Percentiles rank a stretch among this genome's conserved stretches.
Evolutionary conservation across 306 rosid genomes (phyloP).

Genomic region (Fagus sylvatica): DNA sequence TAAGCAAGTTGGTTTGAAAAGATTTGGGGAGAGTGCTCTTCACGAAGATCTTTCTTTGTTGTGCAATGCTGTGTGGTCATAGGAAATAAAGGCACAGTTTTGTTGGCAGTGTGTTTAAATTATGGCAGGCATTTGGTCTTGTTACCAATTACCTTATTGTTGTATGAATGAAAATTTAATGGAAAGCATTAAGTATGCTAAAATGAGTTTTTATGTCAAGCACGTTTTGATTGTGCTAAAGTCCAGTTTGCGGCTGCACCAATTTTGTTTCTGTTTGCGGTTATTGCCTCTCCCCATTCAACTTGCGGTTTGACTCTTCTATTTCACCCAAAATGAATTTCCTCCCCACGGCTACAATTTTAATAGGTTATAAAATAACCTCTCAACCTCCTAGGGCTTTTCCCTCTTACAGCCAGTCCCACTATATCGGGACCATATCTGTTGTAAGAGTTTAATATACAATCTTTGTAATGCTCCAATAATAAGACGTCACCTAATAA

Average conservation of each 20-base stretch:
- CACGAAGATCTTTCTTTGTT: constrained; percentile 3
- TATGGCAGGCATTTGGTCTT: constrained; percentile 14
- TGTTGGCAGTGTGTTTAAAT: constrained; percentile 16
- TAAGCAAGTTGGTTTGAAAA: constrained; percentile 30
- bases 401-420: too few species aligned
- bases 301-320: too few species aligned
- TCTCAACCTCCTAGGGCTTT: too few species aligned
- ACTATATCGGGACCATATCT: too few species aligned
- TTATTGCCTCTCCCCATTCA: too few species aligned
- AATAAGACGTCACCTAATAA: too few species aligned
- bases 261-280: neutral
- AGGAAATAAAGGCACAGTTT: constrained; percentile 32
- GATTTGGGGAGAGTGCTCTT: constrained; percentile 15
- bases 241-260: neutral
- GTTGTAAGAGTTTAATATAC: too few species aligned
- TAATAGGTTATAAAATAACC: too few species aligned
- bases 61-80: constrained; percentile 16
- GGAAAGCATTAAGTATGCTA: neutral
- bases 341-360: too few species aligned
- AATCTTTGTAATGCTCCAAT: too few species aligned
- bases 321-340: too few species aligned
- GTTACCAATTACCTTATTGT: constrained; percentile 7
- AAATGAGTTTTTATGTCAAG: neutral
- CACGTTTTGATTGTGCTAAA: neutral
- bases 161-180: neutral